Evolutionary conservation across 176 grass and related monocot genomes (phyloP), one percentile per base, ranked within the genome.

Genomic region (Phoenix roebelenii): DNA sequence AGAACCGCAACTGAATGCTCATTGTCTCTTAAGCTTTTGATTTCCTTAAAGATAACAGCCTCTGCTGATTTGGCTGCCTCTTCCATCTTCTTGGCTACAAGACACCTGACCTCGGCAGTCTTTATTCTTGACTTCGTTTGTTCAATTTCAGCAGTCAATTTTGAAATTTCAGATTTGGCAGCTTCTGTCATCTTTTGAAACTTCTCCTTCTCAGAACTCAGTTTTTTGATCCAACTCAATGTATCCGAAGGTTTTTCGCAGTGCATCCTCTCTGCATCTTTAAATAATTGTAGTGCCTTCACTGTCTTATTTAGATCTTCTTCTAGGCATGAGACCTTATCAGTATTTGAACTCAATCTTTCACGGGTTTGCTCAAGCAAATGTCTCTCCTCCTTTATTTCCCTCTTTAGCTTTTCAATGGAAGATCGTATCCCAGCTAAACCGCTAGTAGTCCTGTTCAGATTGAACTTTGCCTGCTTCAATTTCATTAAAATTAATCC

Each of bases 391-490:
- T 81, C 74, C 58, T 88, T 73, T 73, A 98, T 77, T 69, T 88
- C 67, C 51, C 55, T 68, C 52, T 73, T 92, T 52, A 92, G 58
- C 28, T 68, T 66, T 67, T 78, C 74, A 58, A 85, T 52, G 15
- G 50, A 54, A 54, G 25, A 49, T 18, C 50, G 51, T 55, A 16
- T 16, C 49, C 70, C 70, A 63, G 18, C 59, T 14, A 63, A 29
- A 24, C 59, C 7, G 1, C 25, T 72, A 16, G 81, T 85, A 39
- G 78, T 89, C 49, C 67, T 82, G 75, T 83, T 91, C 53, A 98
- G 79, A 60, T 83, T 85, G 3, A 67, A 53, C 63, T 92, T 98
- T 69, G 93, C 93, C 72, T 89, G 93, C 51, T 92, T 87, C 54
- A 98, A 79, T 59, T 81, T 80, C 61, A 85, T 85, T 70, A 98